Base-by-base conservation (phyloP, 2,329 filamentous ascomycete genomes). In the Microdochium paspali region DNA sequence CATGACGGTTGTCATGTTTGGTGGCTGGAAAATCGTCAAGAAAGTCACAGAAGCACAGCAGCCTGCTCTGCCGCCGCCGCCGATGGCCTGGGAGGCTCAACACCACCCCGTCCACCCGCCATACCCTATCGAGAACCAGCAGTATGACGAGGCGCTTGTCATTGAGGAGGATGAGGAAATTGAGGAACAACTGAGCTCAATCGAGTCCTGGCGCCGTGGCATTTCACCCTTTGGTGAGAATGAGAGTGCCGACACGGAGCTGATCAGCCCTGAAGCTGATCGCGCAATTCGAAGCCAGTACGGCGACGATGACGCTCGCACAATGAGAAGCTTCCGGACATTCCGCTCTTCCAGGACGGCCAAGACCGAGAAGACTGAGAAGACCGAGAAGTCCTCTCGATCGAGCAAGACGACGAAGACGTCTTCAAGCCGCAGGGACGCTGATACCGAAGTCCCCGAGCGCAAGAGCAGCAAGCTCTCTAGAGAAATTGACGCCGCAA, bases 11-110 rank as follows among this genome's bases (percentile, higher is more conserved):
- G 88, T 98, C 58, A 90, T 93, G 63, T 88, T 98, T 50, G 93
- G 93, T 47, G 91, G 93, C 4, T 97, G 89, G 78, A 97, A 95
- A 69, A 96, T 98, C 63, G 83, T 98, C 67, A 94, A 96, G 74
- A 84, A 82, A 56, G 87, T 97, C 54, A 66, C 67, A 50, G 74
- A 76, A 47, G 61, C 60, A 15, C 62, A 61, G 40, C 57, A 60
- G 30, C 49, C 53, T 21, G 46, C 30, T 2, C 25, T 48, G 4
- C 21, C 21, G 12, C 50, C 42, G 23, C 43, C 50, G 13, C 46
- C 47, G 15, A 44, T 24, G 42, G 54, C 56, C 2, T 15, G 6
- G 2, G 28, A 24, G 3, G 30, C 18, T 6, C 13, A 23, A 4
- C n/a, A 46, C 21, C 15, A 30, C 23, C 46, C 15, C 9, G 39